Evolutionary conservation across 768 basidiomycete species (phyloP), one percentile per base, ranked within the genome.

Genomic region (Russula compacta): DNA sequence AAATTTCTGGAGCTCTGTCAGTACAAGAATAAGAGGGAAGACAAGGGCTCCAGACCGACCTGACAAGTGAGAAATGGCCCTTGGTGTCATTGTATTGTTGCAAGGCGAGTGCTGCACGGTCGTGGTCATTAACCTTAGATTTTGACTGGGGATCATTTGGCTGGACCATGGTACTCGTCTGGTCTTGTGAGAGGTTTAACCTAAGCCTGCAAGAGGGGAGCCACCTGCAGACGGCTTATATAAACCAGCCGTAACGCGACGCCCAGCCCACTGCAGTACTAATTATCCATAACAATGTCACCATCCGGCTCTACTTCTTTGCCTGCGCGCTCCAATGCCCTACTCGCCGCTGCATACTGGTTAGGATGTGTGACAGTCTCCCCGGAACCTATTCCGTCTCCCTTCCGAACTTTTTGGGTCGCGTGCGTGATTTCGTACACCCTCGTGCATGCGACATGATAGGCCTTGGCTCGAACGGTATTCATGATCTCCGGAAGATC

Each of bases 21-120:
- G 48, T 50, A 59, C 51, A 36, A 35, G 36, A 14, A 50, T 39
- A 38, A 50, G 40, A 15, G 29, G 32, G 53, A 38, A 60, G 35
- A 60, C 58, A 59, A 52, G 53, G 44, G 48, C 14, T 29, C 36
- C 60, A 60, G 17, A 11, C 63, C 44, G 71, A 95, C 95, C 95
- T 86, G 73, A 98, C 97, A 57, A 99, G 84, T 21, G 92, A 94
- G 74, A 99, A 99, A 76, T 99, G 97, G 21, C 97, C 93, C 61
- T 94, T 87, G 24, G 89, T 87, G 64, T 94, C 86, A 66, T 87
- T 77, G 70, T 95, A 95, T 69, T 93, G 86, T 68, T 87, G 87
- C 50, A 95, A 76, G 54, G 79, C 82, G 72, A 71, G 67, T 73
- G 75, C 40, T 69, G 56, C 49, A 9, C 53, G 42, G 46, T 69